Evolutionary conservation across 768 basidiomycete genomes (phyloP).

Genomic region (Termitomyces sp.): DNA sequence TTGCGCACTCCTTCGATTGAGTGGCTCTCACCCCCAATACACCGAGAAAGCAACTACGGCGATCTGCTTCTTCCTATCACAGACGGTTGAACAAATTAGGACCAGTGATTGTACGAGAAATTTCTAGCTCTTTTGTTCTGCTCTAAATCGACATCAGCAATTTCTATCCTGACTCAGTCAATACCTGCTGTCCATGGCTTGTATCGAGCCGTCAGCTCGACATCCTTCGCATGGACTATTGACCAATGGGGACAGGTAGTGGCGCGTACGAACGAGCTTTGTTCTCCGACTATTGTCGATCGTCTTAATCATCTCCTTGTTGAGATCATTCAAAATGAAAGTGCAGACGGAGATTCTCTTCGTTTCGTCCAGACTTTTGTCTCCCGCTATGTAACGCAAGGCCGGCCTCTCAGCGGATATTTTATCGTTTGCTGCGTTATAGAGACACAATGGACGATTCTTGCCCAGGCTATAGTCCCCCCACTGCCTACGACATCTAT

Average conservation of each 20-base stretch:
- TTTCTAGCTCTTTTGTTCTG: background rate
- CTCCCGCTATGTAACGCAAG: constrained; percentile 67
- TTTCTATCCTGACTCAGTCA: constrained; percentile 67
- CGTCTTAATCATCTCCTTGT: constrained; percentile 64
- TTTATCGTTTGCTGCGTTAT: constrained; percentile 88
- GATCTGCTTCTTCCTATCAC: constrained; percentile 54
- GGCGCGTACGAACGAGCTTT: constrained; percentile 48
- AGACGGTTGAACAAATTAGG: constrained; percentile 51
- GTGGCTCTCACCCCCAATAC: constrained; percentile 45
- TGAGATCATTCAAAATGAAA: constrained; percentile 55
- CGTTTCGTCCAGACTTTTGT: constrained; percentile 65
- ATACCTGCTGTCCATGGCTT: constrained; percentile 83
- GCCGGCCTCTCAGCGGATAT: constrained; percentile 79
- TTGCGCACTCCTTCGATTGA: constrained; percentile 66
- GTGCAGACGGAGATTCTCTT: constrained; percentile 41
- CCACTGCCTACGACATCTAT: constrained; percentile 19
- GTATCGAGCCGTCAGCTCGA: constrained; percentile 80
- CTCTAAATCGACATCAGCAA: constrained; percentile 34
- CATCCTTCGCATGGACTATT: constrained; percentile 67
- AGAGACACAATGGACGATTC: constrained; percentile 80
- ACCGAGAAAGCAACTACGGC: constrained; percentile 46
- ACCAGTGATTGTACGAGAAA: constrained; percentile 43
- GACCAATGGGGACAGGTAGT: constrained; percentile 59
- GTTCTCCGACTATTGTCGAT: constrained; percentile 62
- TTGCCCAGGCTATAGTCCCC: constrained; percentile 60